Base-by-base conservation (phyloP, 441 rosid species). In the Pelargonium myrrhifolium region DNA sequence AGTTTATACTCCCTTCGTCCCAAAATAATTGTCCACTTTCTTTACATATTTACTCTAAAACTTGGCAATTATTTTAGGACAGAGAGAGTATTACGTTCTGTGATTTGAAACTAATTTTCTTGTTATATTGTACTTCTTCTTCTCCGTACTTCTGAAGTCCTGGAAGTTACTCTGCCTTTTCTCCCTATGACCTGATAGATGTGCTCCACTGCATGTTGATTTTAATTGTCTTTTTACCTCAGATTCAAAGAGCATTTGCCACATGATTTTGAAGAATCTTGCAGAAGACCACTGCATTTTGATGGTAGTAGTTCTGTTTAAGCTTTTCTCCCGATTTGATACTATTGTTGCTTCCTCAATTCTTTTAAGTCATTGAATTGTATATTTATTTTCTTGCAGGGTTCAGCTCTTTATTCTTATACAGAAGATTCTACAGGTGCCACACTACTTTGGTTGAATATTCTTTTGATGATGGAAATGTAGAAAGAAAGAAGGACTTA, bases 371-470 rank as follows among this genome's bases (percentile, higher is more conserved):
- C 26, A 24, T 64, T 59, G 26, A 62, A 60, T 62, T 51, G 12
- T 17, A 24, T 12, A 31, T 20, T 17, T 59, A 8, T 67, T 40
- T 49, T 72, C 71, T 31, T 81, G 79, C 84, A 93, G 99, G 97
- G 69, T 91, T 93, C 85, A 65, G 51, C 75, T 93, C 97, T 18
- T 58, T 83, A 35, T 89, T 84, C 87, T 83, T 91, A 82, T 93
- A 91, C 81, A 84, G 83, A 79, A 87, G 97, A 79, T 81, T 88
- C 63, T 91, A 91, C 63, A 84, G 97, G 78, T 89, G 99, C 78
- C 79, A 86, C 75, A 75, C 97, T 31, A 68, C 86, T 64, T 79
- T 93, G 80, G 78, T 67, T 26, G 86, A 82, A 31, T 93, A 87
- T 74, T 71, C 85, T 65, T 88, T 89, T 66, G 97, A 89, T 74